Base-by-base conservation (phyloP, 169 alveolate genomes). In the Cryptosporidium baileyi region DNA sequence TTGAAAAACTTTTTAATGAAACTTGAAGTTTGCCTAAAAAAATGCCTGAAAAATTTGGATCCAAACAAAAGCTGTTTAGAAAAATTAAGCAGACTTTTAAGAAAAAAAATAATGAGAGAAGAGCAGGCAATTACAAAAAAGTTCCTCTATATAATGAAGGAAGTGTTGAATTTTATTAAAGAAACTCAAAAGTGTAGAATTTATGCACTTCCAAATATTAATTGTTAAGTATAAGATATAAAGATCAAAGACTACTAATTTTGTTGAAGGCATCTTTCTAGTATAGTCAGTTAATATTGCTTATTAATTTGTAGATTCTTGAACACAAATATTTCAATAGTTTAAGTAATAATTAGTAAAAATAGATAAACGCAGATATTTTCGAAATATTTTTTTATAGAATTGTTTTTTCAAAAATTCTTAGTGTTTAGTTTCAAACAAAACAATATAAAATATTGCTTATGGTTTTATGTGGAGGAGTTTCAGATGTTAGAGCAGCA, bases 391-490 rank as follows among this genome's bases (percentile, higher is more conserved):
- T 52, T 7, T n/a, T 40, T 3, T 26, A 4, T 47, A n/a, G 22
- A 65, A 49, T 5, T 47, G 24, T 47, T 1, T n/a, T 40, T 24
- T 65, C n/a, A n/a, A n/a, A n/a, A n/a, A n/a, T n/a, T n/a, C n/a
- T n/a, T n/a, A n/a, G n/a, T n/a, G n/a, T n/a, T n/a, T n/a, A n/a
- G n/a, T n/a, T n/a, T n/a, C n/a, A n/a, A n/a, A n/a, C n/a, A n/a
- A n/a, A n/a, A n/a, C n/a, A n/a, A n/a, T n/a, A n/a, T n/a, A n/a
- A n/a, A 9, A 0, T 26, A 26, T 7, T 22, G 22, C 30, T 49
- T 17, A 2, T 5, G n/a, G 8, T 24, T 41, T 26, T 22, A 65
- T 65, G 81, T 65, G 81, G 81, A 26, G 81, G 36, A 24, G 81
- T 26, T 47, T 47, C 1, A 47, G 9, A 11, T 47, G 59, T n/a